Evolutionary conservation across 1,139 yeast genomes (phyloP).

Genomic region (Yamadazyma aaseri): DNA sequence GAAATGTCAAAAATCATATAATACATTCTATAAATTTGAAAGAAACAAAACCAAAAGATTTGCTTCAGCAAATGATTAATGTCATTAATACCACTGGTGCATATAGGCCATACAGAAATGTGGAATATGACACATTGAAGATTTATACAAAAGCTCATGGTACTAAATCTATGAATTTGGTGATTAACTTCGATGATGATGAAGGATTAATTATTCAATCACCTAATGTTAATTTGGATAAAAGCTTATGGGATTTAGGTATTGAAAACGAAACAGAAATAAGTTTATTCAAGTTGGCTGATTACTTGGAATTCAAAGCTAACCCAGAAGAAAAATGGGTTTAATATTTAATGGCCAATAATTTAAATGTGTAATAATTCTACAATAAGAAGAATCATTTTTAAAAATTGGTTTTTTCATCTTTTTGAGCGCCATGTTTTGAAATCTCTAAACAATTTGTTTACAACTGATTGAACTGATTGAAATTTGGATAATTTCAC

Average conservation of each 20-base stretch:
- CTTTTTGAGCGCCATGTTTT: too few species aligned
- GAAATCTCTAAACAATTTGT: too few species aligned
- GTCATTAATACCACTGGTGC: slow-evolving; percentile 66
- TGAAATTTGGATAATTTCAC: too few species aligned
- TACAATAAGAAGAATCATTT: too few species aligned
- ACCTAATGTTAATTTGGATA: slow-evolving; percentile 28
- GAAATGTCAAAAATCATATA: slow-evolving; percentile 83
- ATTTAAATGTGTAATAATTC: too few species aligned
- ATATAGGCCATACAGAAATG: slow-evolving; percentile 78
- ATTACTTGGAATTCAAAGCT: slow-evolving; percentile 63
- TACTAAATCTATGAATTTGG: slow-evolving; percentile 87
- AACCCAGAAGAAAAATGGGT: slow-evolving; percentile 92
- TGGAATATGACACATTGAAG: slow-evolving; percentile 74
- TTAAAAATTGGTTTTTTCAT: too few species aligned
- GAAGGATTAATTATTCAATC: slow-evolving; percentile 55
- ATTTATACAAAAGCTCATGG: slow-evolving; percentile 95
- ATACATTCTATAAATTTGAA: slow-evolving; percentile 71
- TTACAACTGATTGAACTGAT: too few species aligned
- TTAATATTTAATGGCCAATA: background rate
- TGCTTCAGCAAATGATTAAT: slow-evolving; percentile 46
- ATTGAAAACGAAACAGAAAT: slow-evolving; percentile 89
- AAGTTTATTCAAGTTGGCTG: slow-evolving; percentile 68
- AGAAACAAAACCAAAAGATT: slow-evolving; percentile 61
- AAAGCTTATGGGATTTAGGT: slow-evolving; percentile 62
- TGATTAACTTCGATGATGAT: slow-evolving; percentile 79